Evolutionary conservation across 257 asterid genomes (phyloP), one percentile per base, ranked within the genome.

Genomic region (Cruciata laevipes): DNA sequence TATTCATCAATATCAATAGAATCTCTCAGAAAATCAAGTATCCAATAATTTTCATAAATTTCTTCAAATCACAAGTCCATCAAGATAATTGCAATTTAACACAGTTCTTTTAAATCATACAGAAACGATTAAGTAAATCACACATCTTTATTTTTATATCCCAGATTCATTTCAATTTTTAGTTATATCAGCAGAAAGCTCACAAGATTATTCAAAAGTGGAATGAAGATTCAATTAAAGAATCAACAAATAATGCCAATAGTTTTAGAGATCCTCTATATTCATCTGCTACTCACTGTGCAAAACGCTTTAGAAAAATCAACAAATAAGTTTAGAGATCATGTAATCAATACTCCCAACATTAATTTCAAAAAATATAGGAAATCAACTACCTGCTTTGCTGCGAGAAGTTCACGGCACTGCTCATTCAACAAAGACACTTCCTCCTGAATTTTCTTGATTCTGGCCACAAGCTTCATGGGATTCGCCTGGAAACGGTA

Each of bases 341-440:
- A n/a, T 5, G 20, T 7, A n/a, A 0, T 8, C 27, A 53, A 6
- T 18, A 18, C 24, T 20, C 60, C 27, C 24, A 20, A 53, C 27
- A 21, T 53, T 1, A 53, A 18, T 53, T 32, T 11, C 6, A 31
- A 31, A 20, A 68, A 13, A 65, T 31, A 3, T 40, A 21, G 24
- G 71, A 13, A 32, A 58, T 51, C 35, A 59, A 68, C 42, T 47
- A 21, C 97, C 98, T 93, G 96, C 77, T 93, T 93, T 24, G 97
- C 96, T 3, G 91, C 81, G n/a, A 93, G 96, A 67, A 93, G 85
- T 83, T 92, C 89, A 56, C 97, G 89, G 67, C 98, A 93, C 74
- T 93, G 94, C 42, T 86, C 94, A 80, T 86, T 86, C 72, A 93
- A 60, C 51, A 77, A 80, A 3, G 84, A 79, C 90, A 93, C 80